phyloP scores from a whole-genome alignment of 306 rosid genomes.

The Sphenostylis stenocarpa region DNA sequence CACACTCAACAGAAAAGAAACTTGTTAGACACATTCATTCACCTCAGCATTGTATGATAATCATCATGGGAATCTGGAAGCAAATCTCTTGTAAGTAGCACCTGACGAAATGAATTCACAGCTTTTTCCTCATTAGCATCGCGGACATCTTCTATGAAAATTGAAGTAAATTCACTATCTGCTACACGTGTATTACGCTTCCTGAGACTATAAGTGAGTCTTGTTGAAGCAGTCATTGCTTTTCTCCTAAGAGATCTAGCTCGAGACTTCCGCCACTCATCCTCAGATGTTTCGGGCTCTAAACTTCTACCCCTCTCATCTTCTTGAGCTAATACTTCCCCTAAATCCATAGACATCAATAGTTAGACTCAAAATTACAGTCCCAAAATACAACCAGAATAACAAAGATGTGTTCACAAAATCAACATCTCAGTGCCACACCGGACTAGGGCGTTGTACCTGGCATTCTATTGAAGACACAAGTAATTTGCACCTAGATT shows the following conservation, averaged over 20 bases:
- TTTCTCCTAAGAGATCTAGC: constrained; percentile 76
- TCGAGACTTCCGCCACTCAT: constrained; percentile 73
- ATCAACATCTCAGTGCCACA: constrained; percentile 25
- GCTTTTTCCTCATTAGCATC: constrained; percentile 89
- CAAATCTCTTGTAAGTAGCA: constrained; percentile 57
- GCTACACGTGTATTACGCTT: constrained; percentile 71
- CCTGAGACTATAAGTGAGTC: constrained; percentile 57
- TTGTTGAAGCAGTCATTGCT: constrained; percentile 66
- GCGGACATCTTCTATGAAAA: constrained; percentile 83
- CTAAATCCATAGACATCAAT: constrained; percentile 39
- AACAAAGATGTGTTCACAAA: constrained; percentile 4
- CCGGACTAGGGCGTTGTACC: constrained; percentile 41
- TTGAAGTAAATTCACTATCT: constrained; percentile 60
- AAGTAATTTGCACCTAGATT: constrained; percentile 28
- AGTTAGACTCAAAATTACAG: neutral
- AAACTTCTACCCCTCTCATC: constrained; percentile 54
- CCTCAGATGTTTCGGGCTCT: constrained; percentile 78
- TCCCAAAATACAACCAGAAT: neutral
- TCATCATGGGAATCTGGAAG: constrained; percentile 82
- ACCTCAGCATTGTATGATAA: constrained; percentile 95
- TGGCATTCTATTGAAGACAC: constrained; percentile 54
- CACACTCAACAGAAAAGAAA: neutral
- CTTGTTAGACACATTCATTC: constrained; percentile 8
- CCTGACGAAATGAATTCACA: constrained; percentile 65
- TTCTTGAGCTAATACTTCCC: constrained; percentile 53